These are phyloP conservation scores for Annona cherimola DNA, from an alignment of 164 flowering plant genomes.

Conservation along the genomic window DNA sequence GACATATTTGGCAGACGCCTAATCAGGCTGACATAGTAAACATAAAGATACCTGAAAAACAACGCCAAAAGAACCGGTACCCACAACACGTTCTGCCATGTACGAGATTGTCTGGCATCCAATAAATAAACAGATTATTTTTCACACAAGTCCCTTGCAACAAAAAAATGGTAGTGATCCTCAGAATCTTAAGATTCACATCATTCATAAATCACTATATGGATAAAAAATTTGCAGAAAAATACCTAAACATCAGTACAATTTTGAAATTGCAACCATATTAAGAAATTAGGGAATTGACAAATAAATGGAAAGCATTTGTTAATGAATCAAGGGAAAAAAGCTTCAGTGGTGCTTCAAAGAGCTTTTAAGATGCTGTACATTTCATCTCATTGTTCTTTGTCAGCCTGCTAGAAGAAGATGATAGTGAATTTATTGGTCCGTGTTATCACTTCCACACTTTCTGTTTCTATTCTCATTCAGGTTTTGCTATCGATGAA, in stretches of 20 bases:
- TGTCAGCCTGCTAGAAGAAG: neutral
- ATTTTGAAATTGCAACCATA: neutral
- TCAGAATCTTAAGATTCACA: neutral
- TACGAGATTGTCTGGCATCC: slow-evolving; percentile 72
- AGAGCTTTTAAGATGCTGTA: neutral
- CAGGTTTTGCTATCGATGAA: neutral
- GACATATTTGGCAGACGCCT: neutral
- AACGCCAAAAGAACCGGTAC: slow-evolving; percentile 99
- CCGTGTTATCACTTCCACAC: neutral
- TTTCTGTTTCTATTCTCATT: neutral
- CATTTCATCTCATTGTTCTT: neutral
- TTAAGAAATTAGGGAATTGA: neutral
- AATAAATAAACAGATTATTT: neutral
- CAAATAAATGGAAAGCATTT: neutral
- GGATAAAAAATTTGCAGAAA: neutral
- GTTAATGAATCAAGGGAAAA: neutral
- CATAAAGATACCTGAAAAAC: slow-evolving; percentile 78
- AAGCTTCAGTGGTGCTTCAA: neutral
- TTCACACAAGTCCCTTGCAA: neutral
- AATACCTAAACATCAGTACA: neutral
- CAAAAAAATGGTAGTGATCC: neutral
- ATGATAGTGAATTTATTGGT: neutral
- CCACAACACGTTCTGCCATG: slow-evolving; percentile 97
- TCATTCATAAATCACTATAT: neutral
- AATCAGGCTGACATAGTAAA: neutral